Evolutionary conservation across 2,329 filamentous ascomycete species (phyloP).

Genomic region (Claviceps arundinis): DNA sequence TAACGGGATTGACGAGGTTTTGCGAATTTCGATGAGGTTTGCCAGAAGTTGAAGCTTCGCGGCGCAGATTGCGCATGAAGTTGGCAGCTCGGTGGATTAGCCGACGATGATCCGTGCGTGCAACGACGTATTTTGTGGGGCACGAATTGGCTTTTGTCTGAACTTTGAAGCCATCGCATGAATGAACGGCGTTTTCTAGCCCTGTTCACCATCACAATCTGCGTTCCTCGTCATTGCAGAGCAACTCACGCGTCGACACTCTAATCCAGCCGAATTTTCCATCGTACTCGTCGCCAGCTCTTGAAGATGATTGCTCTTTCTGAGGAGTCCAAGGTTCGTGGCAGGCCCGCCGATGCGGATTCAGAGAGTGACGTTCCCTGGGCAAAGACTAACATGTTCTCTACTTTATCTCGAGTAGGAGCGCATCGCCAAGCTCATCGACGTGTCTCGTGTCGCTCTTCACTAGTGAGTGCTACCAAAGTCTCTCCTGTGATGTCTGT

Average conservation of each 20-base stretch:
- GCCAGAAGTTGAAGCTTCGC: not conserved
- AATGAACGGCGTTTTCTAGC: too few species aligned
- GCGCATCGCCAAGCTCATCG: slow-evolving; percentile 94
- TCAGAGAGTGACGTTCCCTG: not conserved
- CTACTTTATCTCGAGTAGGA: slow-evolving; percentile 43
- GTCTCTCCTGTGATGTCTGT: not conserved
- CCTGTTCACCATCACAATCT: not conserved
- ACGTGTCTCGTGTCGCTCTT: slow-evolving; percentile 82
- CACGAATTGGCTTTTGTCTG: slow-evolving; percentile 4
- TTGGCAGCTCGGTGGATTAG: slow-evolving; percentile 5
- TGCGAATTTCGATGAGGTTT: not conserved
- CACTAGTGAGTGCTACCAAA: slow-evolving; percentile 61
- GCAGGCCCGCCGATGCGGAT: not conserved
- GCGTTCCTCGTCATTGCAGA: not conserved
- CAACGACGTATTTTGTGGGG: not conserved
- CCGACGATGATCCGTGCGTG: slow-evolving; percentile 18
- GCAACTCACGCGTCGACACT: not conserved
- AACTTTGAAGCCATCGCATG: too few species aligned
- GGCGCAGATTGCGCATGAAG: not conserved
- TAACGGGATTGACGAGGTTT: not conserved
- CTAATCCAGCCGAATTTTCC: not conserved
- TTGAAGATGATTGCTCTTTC: slow-evolving; percentile 56
- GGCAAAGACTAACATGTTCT: not conserved
- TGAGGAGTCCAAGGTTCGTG: slow-evolving; percentile 83
- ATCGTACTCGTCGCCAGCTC: slow-evolving; percentile 6